phyloP scores from a whole-genome alignment of 176 grass and related monocot species.

The Hyparrhenia diplandra region DNA sequence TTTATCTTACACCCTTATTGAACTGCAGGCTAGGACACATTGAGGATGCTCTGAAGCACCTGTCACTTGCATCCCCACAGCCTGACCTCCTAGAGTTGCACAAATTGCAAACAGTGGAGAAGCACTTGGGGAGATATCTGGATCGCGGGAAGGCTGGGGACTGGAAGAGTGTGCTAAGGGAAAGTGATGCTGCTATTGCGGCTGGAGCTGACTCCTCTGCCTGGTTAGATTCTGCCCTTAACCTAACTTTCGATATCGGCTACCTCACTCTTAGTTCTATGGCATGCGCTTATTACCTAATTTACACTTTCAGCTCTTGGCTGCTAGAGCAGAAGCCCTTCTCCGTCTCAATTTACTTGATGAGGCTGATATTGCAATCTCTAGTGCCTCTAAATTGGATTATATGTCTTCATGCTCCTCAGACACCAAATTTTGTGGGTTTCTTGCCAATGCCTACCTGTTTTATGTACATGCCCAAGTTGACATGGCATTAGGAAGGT shows the following conservation, averaged over 20 bases:
- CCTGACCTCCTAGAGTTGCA: constrained; percentile 79
- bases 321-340: constrained; percentile 79
- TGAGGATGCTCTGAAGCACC: constrained; percentile 84
- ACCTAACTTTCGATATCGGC: background rate
- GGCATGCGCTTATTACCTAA: background rate
- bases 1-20: background rate
- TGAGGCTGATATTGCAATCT: constrained; percentile 73
- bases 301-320: constrained; percentile 63
- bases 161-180: constrained; percentile 74
- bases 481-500: constrained; percentile 93
- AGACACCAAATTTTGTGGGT: constrained; percentile 73
- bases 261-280: background rate
- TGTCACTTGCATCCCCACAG: constrained; percentile 49
- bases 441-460: constrained; percentile 65
- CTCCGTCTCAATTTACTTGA: constrained; percentile 66
- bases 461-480: constrained; percentile 74
- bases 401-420: constrained; percentile 50
- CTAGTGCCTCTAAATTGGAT: constrained; percentile 78
- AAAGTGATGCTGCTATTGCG: constrained; percentile 77
- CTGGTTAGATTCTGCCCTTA: constrained; percentile 40
- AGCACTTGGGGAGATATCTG: constrained; percentile 69
- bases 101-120: constrained; percentile 81
- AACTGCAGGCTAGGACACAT: constrained; percentile 75
- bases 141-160: constrained; percentile 69
- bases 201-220: constrained; percentile 85